These are phyloP conservation scores for Penicillium italicum DNA, from an alignment of 2,329 filamentous ascomycete genomes.

Conservation along the genomic window DNA sequence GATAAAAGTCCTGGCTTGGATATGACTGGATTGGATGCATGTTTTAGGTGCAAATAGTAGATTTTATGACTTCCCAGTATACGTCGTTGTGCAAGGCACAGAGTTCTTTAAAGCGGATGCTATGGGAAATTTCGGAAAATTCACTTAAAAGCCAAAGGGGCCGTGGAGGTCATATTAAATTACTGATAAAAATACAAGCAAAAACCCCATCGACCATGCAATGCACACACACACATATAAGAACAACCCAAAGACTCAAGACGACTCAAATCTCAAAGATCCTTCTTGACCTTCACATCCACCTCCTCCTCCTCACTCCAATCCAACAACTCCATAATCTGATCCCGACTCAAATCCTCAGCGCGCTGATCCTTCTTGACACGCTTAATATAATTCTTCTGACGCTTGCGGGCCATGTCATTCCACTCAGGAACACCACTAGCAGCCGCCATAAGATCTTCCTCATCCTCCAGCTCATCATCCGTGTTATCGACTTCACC, in stretches of 20 bases:
- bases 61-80: not conserved
- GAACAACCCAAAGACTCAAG: not conserved
- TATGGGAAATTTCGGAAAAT: not conserved
- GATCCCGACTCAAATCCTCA: slow-evolving; percentile 68
- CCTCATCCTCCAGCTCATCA: slow-evolving; percentile 45
- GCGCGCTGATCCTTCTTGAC: slow-evolving; percentile 60
- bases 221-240: not conserved
- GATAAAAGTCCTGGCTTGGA: not conserved
- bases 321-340: slow-evolving; percentile 68
- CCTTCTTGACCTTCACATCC: slow-evolving; percentile 28
- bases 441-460: slow-evolving; percentile 41
- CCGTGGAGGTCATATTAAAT: not conserved
- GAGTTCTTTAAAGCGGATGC: not conserved
- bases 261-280: not conserved
- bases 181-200: slow-evolving; percentile 3
- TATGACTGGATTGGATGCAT: not conserved
- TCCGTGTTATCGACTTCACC: slow-evolving; percentile 38
- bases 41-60: not conserved
- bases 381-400: slow-evolving; percentile 64
- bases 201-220: slow-evolving; percentile 5
- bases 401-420: slow-evolving; percentile 65
- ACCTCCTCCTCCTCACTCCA: slow-evolving; percentile 44
- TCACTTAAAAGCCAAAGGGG: not conserved
- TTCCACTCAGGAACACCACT: slow-evolving; percentile 59
- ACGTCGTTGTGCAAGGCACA: not conserved